Percentiles rank a stretch among this genome's conserved stretches.
These are phyloP conservation scores for Cantharellus anzutake DNA, from an alignment of 768 basidiomycete species.

Conservation along the genomic window DNA sequence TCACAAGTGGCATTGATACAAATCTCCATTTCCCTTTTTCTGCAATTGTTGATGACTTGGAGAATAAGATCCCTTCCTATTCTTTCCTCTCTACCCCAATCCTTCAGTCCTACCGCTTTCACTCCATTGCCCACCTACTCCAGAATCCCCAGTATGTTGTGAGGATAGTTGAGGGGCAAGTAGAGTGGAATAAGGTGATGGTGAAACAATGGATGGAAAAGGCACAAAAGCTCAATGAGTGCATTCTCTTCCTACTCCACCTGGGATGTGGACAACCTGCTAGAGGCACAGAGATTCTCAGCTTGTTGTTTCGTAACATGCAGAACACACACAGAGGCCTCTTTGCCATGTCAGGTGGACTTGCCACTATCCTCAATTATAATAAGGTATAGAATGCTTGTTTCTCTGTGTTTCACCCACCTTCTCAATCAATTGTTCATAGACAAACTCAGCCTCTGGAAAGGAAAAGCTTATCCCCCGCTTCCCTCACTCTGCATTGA, in stretches of 20 bases:
- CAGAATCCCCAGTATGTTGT: neutral
- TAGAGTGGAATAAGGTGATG: neutral
- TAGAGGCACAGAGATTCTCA: neutral
- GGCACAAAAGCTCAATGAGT: neutral
- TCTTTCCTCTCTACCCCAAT: neutral
- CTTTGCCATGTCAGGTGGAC: neutral
- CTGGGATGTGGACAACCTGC: neutral
- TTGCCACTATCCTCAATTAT: neutral
- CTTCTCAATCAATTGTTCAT: neutral
- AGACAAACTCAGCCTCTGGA: neutral
- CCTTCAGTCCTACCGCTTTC: too few species aligned
- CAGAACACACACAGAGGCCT: neutral
- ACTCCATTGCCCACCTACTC: neutral
- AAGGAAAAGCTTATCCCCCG: neutral
- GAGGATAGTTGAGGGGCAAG: neutral
- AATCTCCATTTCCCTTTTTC: too few species aligned
- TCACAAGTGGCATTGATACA: neutral
- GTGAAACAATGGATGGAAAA: neutral
- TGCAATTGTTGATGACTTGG: neutral
- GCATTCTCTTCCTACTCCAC: neutral
- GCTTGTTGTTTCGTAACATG: neutral
- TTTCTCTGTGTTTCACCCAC: neutral
- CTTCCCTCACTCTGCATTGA: neutral
- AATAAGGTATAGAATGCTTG: neutral
- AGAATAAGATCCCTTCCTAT: neutral